These are phyloP conservation scores for Conidiobolus coronatus DNA, from an alignment of 371 early-diverging fungal species.

Conservation along the genomic window DNA sequence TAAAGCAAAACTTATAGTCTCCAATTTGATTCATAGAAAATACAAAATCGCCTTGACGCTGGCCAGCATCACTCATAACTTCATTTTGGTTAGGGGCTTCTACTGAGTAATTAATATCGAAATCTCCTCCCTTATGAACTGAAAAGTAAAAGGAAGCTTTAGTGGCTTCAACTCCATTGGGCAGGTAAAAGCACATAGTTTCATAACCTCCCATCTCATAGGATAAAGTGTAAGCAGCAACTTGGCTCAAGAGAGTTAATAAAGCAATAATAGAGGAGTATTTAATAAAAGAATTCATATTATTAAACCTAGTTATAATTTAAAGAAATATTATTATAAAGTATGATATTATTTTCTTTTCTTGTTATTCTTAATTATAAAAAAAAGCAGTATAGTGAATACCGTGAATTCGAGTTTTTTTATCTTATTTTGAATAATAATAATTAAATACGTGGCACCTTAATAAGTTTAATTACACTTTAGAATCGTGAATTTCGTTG, in stretches of 20 bases:
- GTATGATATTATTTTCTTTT: no score
- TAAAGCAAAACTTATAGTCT: constrained; percentile 83
- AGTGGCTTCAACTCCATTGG: background rate
- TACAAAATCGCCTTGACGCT: constrained; percentile 79
- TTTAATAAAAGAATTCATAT: no score
- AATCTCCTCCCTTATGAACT: constrained; percentile 3
- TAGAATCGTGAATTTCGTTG: no score
- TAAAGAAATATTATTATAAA: no score
- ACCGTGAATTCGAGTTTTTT: no score
- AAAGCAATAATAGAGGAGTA: no score
- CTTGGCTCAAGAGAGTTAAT: background rate
- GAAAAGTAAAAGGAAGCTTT: constrained; percentile 3
- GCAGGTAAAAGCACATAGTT: background rate
- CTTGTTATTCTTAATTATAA: no score
- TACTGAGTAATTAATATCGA: constrained; percentile 1
- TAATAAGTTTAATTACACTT: no score
- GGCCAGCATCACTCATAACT: constrained; percentile 42
- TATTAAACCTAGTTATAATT: no score
- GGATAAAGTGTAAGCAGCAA: background rate
- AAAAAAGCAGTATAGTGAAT: no score
- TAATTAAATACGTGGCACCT: no score
- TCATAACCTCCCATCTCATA: constrained; percentile 2
- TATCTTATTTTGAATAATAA: no score
- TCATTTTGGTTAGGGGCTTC: background rate
- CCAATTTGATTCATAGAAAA: constrained; percentile 57